These are phyloP conservation scores for Globisporangium splendens DNA, from an alignment of 352 stramenopile genomes.

Conservation along the genomic window DNA sequence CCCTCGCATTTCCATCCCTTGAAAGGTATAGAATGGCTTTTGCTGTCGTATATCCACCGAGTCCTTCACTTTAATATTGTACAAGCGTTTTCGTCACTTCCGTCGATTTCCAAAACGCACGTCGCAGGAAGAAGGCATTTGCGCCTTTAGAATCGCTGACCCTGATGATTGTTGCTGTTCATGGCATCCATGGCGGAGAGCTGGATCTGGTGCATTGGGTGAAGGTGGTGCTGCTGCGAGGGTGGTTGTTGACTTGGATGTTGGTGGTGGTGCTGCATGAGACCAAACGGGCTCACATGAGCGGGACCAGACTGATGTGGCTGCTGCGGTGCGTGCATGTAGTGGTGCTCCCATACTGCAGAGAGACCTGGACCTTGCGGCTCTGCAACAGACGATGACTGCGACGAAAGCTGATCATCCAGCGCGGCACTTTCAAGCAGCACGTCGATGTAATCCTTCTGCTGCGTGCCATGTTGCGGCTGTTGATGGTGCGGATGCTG, in stretches of 20 bases:
- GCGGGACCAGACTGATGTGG: slow-evolving; percentile 4
- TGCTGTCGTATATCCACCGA: too few species aligned
- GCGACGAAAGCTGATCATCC: slow-evolving; percentile 38
- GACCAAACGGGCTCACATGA: slow-evolving; percentile 5
- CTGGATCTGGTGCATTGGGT: slow-evolving; percentile 24
- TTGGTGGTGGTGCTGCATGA: slow-evolving; percentile 3
- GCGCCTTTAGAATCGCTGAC: slow-evolving; percentile 23
- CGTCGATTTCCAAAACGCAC: neutral
- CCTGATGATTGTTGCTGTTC: slow-evolving; percentile 19
- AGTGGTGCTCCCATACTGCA: slow-evolving; percentile 4
- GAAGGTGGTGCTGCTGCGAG: slow-evolving; percentile 2
- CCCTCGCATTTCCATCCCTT: too few species aligned
- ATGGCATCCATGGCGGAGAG: slow-evolving; percentile 28
- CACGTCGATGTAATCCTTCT: slow-evolving; percentile 57
- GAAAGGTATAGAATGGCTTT: too few species aligned
- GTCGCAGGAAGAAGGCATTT: neutral
- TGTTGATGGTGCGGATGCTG: slow-evolving; percentile 12
- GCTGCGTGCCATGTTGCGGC: slow-evolving; percentile 14
- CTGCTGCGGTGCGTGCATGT: slow-evolving; percentile 7
- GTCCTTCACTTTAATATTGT: too few species aligned
- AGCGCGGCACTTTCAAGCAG: slow-evolving; percentile 51
- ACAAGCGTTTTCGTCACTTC: neutral
- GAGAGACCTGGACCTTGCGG: slow-evolving; percentile 16
- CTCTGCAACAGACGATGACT: slow-evolving; percentile 17
- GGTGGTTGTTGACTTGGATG: too few species aligned